Evolutionary conservation across 805 yeast genomes (phyloP), one percentile per base, ranked within the genome.

Genomic region (Starmerella geochares): DNA sequence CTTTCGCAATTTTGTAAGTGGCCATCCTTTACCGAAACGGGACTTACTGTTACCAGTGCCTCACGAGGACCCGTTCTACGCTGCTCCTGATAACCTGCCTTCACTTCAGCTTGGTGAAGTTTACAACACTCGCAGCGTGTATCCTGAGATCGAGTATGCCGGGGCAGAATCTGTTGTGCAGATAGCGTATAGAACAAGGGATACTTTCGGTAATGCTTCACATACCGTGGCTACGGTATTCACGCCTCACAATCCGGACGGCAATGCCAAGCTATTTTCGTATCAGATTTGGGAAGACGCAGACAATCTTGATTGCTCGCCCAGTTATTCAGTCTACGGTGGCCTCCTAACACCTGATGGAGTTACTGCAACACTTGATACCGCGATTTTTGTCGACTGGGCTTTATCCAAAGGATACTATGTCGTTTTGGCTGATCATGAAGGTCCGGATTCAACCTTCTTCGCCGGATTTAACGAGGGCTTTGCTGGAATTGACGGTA

Each of bases 361-460:
- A 3, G 25, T 29, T 14, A 44, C n/a, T n/a, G n/a, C n/a, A n/a
- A n/a, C n/a, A n/a, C n/a, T n/a, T n/a, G n/a, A n/a, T n/a, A n/a
- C n/a, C 37, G 49, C 24, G 46, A 50, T 24, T 38, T 33, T 39
- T 21, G 45, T 43, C 20, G 50, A 27, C 33, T 48, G 39, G 41
- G 51, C 52, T 19, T 51, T 60, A 19, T 21, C 46, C 13, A 45
- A 47, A 17, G 58, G 58, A 3, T 53, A 40, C 35, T 38, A 48
- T 21, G 48, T 55, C 10, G 49, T 48, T 21, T 46, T 47, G 27
- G 59, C 65, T 13, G 66, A 62, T 43, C 61, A 61, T 43, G 63
- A 62, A 50, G 66, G 65, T 3, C 60, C 62, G 21, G 45, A 50
- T 19, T 57, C 63, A 9, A 52, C 61, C 5, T 62, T 61, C 50